Conservation (phyloP, 164 flowering plant genomes). For the Liquidambar formosana region DNA sequence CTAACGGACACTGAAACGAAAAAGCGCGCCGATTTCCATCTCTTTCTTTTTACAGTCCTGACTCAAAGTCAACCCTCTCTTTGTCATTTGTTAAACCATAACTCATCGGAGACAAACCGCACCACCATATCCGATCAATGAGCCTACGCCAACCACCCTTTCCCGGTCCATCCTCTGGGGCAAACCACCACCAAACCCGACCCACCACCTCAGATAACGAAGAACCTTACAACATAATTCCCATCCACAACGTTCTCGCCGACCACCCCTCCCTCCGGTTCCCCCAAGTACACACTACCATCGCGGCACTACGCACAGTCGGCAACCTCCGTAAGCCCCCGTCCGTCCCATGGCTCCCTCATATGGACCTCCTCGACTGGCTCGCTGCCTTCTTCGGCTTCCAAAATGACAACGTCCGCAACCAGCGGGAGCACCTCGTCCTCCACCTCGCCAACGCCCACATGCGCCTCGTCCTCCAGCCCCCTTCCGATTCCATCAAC, state of each 20-base stretch:
- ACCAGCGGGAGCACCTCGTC: no score
- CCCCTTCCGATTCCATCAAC: conserved; percentile 66
- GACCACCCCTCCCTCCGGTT: conserved; percentile 74
- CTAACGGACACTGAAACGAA: no score
- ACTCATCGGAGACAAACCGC: no score
- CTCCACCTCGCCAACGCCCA: conserved; percentile 75
- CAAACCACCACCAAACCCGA: conserved; percentile 8
- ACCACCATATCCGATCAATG: neutral
- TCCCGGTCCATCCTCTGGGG: conserved; percentile 15
- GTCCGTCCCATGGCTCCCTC: conserved; percentile 36
- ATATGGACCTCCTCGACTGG: conserved; percentile 62
- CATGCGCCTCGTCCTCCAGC: conserved; percentile 68
- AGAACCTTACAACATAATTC: conserved; percentile 60
- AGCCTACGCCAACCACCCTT: neutral
- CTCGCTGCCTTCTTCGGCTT: no score
- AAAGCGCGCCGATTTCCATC: no score
- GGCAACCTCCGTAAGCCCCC: conserved; percentile 58
- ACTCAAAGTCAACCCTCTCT: no score
- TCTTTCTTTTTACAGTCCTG: no score
- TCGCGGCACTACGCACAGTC: conserved; percentile 55
- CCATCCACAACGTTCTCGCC: conserved; percentile 64
- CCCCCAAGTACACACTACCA: conserved; percentile 69
- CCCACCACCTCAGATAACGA: conserved; percentile 8
- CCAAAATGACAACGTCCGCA: conserved; percentile 55
- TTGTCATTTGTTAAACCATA: no score